Evolutionary conservation across 2,329 filamentous ascomycete species (phyloP), one percentile per base, ranked within the genome.

Genomic region (Bipolaris bicolor): DNA sequence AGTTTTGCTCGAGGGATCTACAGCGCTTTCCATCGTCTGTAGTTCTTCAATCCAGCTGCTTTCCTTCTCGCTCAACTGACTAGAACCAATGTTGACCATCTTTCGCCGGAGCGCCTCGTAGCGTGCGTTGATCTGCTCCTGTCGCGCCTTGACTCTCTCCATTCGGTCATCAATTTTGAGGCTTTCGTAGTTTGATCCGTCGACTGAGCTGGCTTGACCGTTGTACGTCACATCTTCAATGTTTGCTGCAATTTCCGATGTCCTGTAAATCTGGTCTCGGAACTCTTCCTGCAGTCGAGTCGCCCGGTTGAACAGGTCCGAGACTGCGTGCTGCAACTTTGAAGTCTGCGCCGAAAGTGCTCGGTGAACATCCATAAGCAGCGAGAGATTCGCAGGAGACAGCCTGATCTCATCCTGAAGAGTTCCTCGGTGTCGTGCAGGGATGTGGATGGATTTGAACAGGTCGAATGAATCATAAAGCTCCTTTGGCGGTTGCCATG

Each of bases 301-400:
- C 60, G 89, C 91, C 52, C 87, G 83, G 24, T 87, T 82, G 77
- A 92, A 93, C 5, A 93, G 80, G 66, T 92, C 89, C 1, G 89
- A 85, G 0, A 88, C 90, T 1, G 88, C 90, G 41, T 84, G 79
- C 15, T 89, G 89, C 10, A 93, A 81, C 10, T 81, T 82, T 64
- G 89, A 82, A 0, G 89, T 91, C 74, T 93, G 89, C 9, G 84
- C 83, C 60, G 86, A 86, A 5, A 93, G 80, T 5, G 90, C 80
- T 69, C 89, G 87, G 73, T 94, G 90, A 0, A 87, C 86, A 57
- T 90, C 86, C 26, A 88, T 90, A 63, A 94, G 84, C 36, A 91
- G 81, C 62, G 88, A 84, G 16, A 93, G 81, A 1, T 89, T 90
- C 20, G 89, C 84, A 11, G 89, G 86, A 20, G 88, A 90, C 20